phyloP scores from a whole-genome alignment of 768 basidiomycete genomes.

The Xanthoconium purpureum region DNA sequence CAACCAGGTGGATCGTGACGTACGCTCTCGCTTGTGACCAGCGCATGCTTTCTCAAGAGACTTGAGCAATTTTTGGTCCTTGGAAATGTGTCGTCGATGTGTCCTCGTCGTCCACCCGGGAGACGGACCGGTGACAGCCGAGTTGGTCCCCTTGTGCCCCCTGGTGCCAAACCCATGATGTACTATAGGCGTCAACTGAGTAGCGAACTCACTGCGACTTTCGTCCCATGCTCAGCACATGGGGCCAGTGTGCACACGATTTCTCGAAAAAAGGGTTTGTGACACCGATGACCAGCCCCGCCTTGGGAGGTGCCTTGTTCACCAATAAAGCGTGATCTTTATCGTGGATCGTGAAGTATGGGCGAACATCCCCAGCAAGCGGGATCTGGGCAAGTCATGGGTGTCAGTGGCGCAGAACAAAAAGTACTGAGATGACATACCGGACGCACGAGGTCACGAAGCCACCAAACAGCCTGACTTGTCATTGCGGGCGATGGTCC shows the following conservation, averaged over 20 bases:
- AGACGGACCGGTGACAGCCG: constrained; percentile 43
- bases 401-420: background rate
- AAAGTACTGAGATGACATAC: constrained; percentile 38
- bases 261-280: constrained; percentile 87
- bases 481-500: constrained; percentile 76
- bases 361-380: constrained; percentile 79
- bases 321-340: constrained; percentile 73
- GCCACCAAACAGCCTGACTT: constrained; percentile 90
- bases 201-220: constrained; percentile 40
- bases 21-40: constrained; percentile 50
- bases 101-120: constrained; percentile 78
- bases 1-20: constrained; percentile 21
- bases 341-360: constrained; percentile 97
- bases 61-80: constrained; percentile 74
- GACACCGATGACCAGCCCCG: constrained; percentile 76
- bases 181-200: background rate
- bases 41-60: constrained; percentile 61
- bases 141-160: constrained; percentile 1
- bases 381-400: constrained; percentile 56
- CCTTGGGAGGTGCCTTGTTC: constrained; percentile 75
- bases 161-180: background rate
- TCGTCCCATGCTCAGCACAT: constrained; percentile 68
- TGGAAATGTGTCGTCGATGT: constrained; percentile 81
- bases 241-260: constrained; percentile 82
- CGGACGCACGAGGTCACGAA: constrained; percentile 82